phyloP scores from a whole-genome alignment of 257 asterid genomes.

The Solanum paucissectum region DNA sequence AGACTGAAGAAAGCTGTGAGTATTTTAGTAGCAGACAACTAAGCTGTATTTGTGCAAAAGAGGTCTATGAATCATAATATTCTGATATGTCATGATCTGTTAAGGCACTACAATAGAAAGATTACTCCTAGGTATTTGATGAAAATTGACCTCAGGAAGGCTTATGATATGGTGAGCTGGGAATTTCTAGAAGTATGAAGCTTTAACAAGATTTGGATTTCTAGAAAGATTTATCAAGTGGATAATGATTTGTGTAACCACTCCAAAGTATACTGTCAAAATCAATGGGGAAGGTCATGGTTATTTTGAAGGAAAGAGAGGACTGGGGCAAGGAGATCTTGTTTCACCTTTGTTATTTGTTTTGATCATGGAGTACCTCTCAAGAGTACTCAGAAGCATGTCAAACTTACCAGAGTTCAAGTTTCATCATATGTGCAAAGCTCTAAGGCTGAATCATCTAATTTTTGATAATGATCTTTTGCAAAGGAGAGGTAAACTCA shows the following conservation, averaged over 20 bases:
- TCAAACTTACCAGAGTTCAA: neutral
- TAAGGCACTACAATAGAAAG: neutral
- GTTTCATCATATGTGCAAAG: neutral
- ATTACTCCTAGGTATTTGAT: neutral
- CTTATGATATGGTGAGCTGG: neutral
- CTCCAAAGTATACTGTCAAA: neutral
- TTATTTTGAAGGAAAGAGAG: neutral
- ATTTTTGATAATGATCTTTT: neutral
- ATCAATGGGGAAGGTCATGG: neutral
- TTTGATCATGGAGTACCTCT: neutral
- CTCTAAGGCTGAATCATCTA: neutral
- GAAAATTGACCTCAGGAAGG: neutral
- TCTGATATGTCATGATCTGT: neutral
- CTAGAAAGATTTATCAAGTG: neutral
- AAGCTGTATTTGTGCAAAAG: neutral
- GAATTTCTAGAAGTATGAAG: no score
- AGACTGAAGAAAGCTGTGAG: neutral
- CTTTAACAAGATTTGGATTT: no score
- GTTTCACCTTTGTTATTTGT: neutral
- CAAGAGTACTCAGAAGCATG: neutral
- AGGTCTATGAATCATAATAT: neutral
- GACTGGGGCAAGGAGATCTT: neutral
- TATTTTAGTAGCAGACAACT: neutral
- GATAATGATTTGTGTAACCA: neutral
- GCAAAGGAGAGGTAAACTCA: neutral